These are phyloP conservation scores for Nicotiana otophora DNA, from an alignment of 257 asterid species.

Conservation along the genomic window DNA sequence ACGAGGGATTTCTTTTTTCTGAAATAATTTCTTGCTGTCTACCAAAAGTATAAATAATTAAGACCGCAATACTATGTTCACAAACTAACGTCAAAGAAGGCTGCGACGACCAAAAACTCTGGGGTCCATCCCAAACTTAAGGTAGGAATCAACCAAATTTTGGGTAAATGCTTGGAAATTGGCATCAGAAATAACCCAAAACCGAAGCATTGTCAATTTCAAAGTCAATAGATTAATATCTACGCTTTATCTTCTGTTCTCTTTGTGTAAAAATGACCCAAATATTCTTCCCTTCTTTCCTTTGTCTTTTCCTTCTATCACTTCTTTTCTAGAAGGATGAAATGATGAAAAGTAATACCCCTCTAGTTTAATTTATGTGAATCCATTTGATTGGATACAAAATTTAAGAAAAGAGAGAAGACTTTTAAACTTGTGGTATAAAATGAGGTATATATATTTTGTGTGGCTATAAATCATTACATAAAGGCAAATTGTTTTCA, in stretches of 20 bases:
- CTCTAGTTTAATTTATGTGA: too few species aligned
- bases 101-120: not conserved
- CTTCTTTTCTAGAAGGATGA: not conserved
- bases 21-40: not conserved
- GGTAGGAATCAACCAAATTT: not conserved
- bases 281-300: not conserved
- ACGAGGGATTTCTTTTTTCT: not conserved
- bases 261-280: not conserved
- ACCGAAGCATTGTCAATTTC: not conserved
- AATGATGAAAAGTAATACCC: not conserved
- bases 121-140: not conserved
- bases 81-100: not conserved
- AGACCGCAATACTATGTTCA: not conserved
- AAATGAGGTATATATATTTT: too few species aligned
- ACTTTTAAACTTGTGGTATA: too few species aligned
- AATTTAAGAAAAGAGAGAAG: too few species aligned
- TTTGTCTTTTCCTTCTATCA: not conserved
- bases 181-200: not conserved
- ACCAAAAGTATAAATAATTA: not conserved
- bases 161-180: not conserved
- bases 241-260: not conserved
- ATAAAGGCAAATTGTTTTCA: too few species aligned
- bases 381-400: too few species aligned
- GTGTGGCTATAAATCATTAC: too few species aligned
- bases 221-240: not conserved